Conservation (phyloP, 257 asterid genomes). For the Phtheirospermum japonicum region DNA sequence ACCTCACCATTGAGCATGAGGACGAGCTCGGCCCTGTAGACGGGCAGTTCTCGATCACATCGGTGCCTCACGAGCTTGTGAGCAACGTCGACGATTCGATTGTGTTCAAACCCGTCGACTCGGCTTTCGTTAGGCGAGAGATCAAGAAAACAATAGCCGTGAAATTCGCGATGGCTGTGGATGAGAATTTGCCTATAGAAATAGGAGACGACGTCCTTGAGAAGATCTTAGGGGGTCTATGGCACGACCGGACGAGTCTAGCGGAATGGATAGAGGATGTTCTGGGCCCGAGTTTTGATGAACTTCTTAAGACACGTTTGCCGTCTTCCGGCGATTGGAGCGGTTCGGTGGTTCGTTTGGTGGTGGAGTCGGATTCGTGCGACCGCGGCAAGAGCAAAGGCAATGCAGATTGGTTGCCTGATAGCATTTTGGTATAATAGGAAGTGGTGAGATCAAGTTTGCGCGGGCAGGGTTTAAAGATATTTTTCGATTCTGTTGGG, state of each 20-base stretch:
- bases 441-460: neutral
- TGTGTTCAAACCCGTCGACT: conserved; percentile 65
- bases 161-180: conserved; percentile 55
- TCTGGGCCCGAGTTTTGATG: conserved; percentile 55
- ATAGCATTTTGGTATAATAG: conserved; percentile 49
- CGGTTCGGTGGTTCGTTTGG: conserved; percentile 46
- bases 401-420: conserved; percentile 63
- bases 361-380: conserved; percentile 48
- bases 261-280: conserved; percentile 68
- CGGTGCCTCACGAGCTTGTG: conserved; percentile 74
- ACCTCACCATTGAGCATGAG: conserved; percentile 65
- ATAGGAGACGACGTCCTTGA: conserved; percentile 63
- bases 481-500: conserved; percentile 35
- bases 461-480: neutral
- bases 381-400: conserved; percentile 38
- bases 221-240: conserved; percentile 76
- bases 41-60: conserved; percentile 45
- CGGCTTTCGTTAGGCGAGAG: conserved; percentile 57
- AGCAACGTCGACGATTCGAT: conserved; percentile 66
- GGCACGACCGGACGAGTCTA: conserved; percentile 66
- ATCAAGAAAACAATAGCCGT: conserved; percentile 65
- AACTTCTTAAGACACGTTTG: conserved; percentile 44
- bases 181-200: conserved; percentile 52
- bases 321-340: conserved; percentile 32
- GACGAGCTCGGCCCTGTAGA: conserved; percentile 55